Conservation (phyloP, 352 stramenopile genomes). For the Blastocystis sp. region DNA sequence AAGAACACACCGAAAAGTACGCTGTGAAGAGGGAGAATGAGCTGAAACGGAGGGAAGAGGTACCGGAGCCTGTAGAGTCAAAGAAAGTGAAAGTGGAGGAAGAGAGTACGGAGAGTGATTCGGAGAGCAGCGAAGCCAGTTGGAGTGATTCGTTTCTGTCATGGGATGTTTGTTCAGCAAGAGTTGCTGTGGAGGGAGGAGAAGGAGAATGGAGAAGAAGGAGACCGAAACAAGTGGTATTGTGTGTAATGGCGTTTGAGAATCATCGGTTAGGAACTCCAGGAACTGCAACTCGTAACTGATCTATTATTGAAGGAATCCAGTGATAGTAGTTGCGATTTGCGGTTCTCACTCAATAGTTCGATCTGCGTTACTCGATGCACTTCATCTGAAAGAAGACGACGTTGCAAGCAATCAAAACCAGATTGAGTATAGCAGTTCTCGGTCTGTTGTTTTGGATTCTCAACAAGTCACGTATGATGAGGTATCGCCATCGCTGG, state of each 20-base stretch:
- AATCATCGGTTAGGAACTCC: too few species aligned
- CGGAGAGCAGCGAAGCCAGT: conserved; percentile 55
- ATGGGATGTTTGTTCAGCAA: neutral
- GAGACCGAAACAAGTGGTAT: neutral
- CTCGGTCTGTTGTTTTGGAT: too few species aligned
- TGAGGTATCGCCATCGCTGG: neutral
- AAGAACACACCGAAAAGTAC: conserved; percentile 15
- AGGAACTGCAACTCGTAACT: too few species aligned
- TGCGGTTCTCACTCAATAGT: too few species aligned
- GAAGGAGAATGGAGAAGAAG: neutral
- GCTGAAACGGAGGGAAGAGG: neutral
- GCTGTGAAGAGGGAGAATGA: conserved; percentile 31
- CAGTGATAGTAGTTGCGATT: too few species aligned
- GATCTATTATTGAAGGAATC: too few species aligned
- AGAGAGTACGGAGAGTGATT: neutral
- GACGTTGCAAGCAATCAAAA: too few species aligned
- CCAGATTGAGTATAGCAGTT: too few species aligned
- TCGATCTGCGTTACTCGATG: too few species aligned
- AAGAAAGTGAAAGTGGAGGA: conserved; percentile 14
- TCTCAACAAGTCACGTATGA: neutral
- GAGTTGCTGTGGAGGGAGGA: neutral
- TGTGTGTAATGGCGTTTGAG: too few species aligned
- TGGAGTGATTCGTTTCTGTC: conserved; percentile 38
- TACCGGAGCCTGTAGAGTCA: neutral
- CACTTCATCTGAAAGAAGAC: too few species aligned